Evolutionary conservation across 2,329 filamentous ascomycete genomes (phyloP).

Genomic region (Coniochaeta ligniaria): DNA sequence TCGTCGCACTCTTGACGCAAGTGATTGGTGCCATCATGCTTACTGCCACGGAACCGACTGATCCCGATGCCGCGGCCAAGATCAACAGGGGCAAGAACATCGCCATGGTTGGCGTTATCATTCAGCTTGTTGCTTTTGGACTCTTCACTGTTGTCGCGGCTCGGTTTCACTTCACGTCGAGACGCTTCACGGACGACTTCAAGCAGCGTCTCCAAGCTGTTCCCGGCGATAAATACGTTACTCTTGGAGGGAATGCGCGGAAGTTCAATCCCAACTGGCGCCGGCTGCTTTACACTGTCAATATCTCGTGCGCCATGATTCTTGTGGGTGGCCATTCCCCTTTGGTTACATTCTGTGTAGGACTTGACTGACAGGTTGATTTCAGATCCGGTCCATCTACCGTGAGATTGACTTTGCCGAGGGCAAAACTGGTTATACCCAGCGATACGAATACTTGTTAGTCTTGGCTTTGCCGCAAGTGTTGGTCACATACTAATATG

Average conservation of each 20-base stretch:
- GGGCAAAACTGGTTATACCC: constrained; percentile 14
- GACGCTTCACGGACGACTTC: constrained; percentile 22
- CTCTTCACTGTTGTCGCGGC: constrained; percentile 35
- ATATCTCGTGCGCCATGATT: constrained; percentile 20
- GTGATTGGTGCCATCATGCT: constrained; percentile 31
- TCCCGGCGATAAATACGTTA: constrained; percentile 24
- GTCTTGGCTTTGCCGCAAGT: constrained; percentile 5
- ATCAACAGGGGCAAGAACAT: constrained; percentile 27
- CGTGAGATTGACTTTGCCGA: constrained; percentile 21
- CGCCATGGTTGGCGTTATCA: constrained; percentile 29
- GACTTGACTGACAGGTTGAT: neutral
- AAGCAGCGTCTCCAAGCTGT: constrained; percentile 18
- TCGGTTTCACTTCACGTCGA: constrained; percentile 38
- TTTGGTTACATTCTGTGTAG: neutral
- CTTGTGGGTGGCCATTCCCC: constrained; percentile 13
- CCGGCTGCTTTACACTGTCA: constrained; percentile 24
- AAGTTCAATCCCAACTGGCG: constrained; percentile 25
- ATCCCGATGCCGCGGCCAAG: constrained; percentile 20
- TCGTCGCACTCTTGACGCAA: constrained; percentile 29
- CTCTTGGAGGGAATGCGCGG: constrained; percentile 11
- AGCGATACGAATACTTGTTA: constrained; percentile 21
- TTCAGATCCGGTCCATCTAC: constrained; percentile 21
- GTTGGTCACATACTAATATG: neutral
- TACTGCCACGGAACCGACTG: constrained; percentile 23
- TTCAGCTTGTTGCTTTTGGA: constrained; percentile 37